A percentile compares a stretch with the other conserved stretches of the same genome.
Conservation (phyloP, 139 green algal genomes). For the Klebsormidium nitens region DNA sequence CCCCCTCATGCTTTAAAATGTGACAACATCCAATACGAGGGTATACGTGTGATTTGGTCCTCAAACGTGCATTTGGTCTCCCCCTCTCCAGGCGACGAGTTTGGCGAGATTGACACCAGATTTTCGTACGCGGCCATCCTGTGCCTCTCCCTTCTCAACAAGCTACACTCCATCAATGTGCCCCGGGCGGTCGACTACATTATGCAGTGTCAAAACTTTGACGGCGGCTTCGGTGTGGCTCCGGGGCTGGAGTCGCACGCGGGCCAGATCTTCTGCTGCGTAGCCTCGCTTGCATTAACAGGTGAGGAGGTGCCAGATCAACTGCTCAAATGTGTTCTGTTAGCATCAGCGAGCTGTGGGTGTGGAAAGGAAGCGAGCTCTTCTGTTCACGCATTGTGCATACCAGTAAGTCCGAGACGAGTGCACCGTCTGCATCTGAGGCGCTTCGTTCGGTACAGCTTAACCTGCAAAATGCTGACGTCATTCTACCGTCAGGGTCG, state of each 20-base stretch:
- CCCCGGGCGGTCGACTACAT: constrained; percentile 68
- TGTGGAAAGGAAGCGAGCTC: too few species aligned
- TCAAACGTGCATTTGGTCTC: too few species aligned
- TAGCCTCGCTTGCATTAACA: constrained; percentile 78
- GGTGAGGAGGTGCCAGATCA: constrained; percentile 30
- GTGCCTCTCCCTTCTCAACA: constrained; percentile 55
- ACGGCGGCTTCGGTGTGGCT: constrained; percentile 89
- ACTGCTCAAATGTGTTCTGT: background rate
- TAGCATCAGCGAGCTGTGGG: background rate
- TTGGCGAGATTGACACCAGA: constrained; percentile 92
- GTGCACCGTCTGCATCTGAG: too few species aligned
- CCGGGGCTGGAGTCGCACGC: constrained; percentile 53
- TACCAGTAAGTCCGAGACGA: too few species aligned
- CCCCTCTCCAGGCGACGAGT: too few species aligned
- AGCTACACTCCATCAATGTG: constrained; percentile 63
- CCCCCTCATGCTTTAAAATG: too few species aligned
- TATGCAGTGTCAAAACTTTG: constrained; percentile 87
- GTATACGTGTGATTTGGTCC: too few species aligned
- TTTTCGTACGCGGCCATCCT: constrained; percentile 92
- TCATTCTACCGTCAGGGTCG: too few species aligned
- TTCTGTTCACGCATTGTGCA: too few species aligned
- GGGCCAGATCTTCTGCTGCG: constrained; percentile 81
- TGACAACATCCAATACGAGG: too few species aligned
- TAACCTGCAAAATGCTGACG: too few species aligned
- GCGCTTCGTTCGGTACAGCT: too few species aligned